Conservation (phyloP, 2,329 filamentous ascomycete species). For the Tolypocladium ophioglossoides region DNA sequence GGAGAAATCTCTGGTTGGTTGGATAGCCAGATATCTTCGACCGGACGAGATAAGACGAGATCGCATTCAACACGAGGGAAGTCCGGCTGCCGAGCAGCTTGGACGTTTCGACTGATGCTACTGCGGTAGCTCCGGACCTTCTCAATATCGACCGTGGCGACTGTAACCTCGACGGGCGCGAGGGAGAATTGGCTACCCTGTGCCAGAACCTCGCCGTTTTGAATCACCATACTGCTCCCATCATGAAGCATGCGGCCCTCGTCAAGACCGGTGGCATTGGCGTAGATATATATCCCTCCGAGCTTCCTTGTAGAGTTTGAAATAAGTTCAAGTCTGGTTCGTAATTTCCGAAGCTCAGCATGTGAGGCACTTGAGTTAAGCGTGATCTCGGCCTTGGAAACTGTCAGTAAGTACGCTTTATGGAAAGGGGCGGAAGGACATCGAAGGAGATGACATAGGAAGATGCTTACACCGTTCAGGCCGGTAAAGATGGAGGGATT, state of each 20-base stretch:
- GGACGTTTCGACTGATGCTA: constrained; percentile 40
- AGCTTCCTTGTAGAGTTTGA: constrained; percentile 52
- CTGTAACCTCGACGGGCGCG: constrained; percentile 55
- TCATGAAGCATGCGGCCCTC: constrained; percentile 23
- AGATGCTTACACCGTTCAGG: constrained; percentile 1
- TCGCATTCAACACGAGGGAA: constrained; percentile 18
- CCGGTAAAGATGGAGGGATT: constrained; percentile 1
- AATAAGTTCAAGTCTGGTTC: constrained; percentile 54
- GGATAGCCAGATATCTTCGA: constrained; percentile 16
- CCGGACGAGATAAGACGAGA: constrained; percentile 8
- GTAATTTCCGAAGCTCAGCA: constrained; percentile 53
- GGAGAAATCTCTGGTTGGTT: constrained; percentile 14
- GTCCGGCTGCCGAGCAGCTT: constrained; percentile 35
- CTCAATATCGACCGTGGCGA: constrained; percentile 59
- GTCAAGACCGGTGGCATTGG: constrained; percentile 37
- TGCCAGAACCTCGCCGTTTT: constrained; percentile 52
- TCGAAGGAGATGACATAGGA: no score
- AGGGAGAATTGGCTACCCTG: constrained; percentile 55
- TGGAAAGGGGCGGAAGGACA: no score
- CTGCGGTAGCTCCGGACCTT: constrained; percentile 41
- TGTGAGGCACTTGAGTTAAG: constrained; percentile 19
- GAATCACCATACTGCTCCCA: constrained; percentile 43
- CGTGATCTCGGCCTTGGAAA: constrained; percentile 8
- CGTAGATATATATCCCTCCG: constrained; percentile 44
- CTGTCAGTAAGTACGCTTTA: background rate